phyloP scores from a whole-genome alignment of 208 protist genomes.

The Crithidia brevicula region DNA sequence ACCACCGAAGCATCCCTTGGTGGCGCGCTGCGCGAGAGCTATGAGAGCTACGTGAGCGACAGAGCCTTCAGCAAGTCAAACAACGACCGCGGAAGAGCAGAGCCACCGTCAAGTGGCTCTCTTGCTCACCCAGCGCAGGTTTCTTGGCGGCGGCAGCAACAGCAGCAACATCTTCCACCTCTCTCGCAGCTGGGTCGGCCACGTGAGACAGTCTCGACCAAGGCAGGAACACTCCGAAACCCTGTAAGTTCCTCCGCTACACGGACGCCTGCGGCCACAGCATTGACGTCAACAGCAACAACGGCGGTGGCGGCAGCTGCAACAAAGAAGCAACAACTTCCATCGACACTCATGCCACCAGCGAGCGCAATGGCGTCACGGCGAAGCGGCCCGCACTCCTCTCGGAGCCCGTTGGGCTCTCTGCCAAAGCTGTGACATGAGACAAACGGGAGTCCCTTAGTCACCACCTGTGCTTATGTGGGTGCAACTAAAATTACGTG shows the following conservation, averaged over 20 bases:
- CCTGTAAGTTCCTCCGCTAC: not conserved
- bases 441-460: no score
- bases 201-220: not conserved
- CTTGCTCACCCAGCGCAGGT: not conserved
- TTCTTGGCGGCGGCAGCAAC: not conserved
- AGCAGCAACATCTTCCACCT: not conserved
- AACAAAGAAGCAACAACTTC: no score
- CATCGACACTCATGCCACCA: no score
- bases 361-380: no score
- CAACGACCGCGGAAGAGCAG: not conserved
- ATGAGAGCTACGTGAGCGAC: constrained; percentile 76
- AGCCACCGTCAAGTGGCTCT: no score
- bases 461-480: no score
- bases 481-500: no score
- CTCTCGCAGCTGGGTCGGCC: not conserved
- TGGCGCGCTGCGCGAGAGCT: constrained; percentile 62
- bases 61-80: constrained; percentile 48
- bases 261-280: not conserved
- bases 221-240: not conserved
- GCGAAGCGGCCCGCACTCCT: no score
- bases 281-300: no score
- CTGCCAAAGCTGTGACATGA: no score
- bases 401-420: no score
- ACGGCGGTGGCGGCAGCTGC: no score
- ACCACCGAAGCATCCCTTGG: constrained; percentile 60